Evolutionary conservation across 2,329 filamentous ascomycete species (phyloP), one percentile per base, ranked within the genome.

Genomic region (Trichoderma sp.): DNA sequence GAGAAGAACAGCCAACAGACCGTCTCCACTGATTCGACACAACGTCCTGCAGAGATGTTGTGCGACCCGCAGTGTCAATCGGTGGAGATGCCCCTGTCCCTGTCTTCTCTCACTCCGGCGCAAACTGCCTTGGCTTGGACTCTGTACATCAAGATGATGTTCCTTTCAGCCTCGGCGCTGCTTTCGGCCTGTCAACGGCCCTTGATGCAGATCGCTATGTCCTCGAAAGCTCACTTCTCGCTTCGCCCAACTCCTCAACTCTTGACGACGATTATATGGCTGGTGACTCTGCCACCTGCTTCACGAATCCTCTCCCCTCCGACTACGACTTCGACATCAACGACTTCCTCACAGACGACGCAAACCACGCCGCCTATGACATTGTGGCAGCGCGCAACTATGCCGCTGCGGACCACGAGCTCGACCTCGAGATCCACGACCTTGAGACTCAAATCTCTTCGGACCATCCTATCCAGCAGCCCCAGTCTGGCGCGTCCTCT

Each of bases 21-120:
- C 66, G 79, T 83, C 85, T 88, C 91, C 85, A 88, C 93, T 90
- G 93, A 97, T 89, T 86, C 90, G 96, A 96, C 95, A 98, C 96
- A 98, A 98, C 95, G 97, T 97, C 95, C 96, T 98, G 96, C 96
- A 88, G 96, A 89, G 95, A 92, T 98, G 95, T 98, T 98, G 96
- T 98, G 92, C 83, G 96, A 97, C 96, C 96, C 97, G 96, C 96
- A 92, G 96, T 99, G 96, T 98, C 96, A 91, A 95, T 95, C 90
- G 92, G 89, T 85, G 87, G 88, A 88, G 84, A 85, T 84, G 82
- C 82, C 84, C 79, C 82, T 80, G 81, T 81, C 82, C 80, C 79
- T 76, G 80, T 80, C 79, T 77, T 84, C 82, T 75, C 84, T 78
- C 80, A 83, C 81, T 78, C 79, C 71, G 75, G 78, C 74, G 74